A percentile compares a stretch with the other conserved stretches of the same genome.
Evolutionary conservation across 2,329 filamentous ascomycete species (phyloP).

Genomic region (Pseudocercospora musae): DNA sequence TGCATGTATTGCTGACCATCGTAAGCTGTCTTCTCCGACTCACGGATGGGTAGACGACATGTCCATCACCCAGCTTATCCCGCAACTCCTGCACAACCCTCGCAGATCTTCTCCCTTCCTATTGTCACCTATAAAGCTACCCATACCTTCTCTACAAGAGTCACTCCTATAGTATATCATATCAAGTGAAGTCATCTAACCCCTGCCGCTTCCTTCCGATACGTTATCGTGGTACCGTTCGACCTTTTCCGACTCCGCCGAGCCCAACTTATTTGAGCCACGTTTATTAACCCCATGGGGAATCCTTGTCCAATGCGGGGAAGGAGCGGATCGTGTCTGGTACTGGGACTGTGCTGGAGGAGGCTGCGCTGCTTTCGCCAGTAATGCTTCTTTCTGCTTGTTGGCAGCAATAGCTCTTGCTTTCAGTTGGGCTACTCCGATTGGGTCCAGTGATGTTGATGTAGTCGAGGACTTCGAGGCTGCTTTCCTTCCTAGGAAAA

Average conservation of each 20-base stretch:
- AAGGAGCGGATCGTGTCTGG: slow-evolving; percentile 2
- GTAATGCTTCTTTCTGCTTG: not conserved
- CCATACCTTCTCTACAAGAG: not conserved
- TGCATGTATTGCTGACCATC: too few species aligned
- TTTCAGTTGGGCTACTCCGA: slow-evolving; percentile 7
- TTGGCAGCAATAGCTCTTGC: slow-evolving; percentile 3
- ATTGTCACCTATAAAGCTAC: not conserved
- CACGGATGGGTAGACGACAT: too few species aligned
- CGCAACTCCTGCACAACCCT: not conserved
- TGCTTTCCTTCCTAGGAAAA: slow-evolving; percentile 7
- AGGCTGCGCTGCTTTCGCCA: not conserved
- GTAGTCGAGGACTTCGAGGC: not conserved
- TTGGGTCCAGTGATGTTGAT: not conserved
- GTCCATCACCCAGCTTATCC: not conserved
- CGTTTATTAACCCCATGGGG: slow-evolving; percentile 1
- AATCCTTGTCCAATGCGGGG: slow-evolving; percentile 6
- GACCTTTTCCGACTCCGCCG: not conserved
- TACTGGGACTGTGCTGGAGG: not conserved
- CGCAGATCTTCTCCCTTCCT: not conserved
- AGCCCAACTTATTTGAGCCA: not conserved
- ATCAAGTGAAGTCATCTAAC: not conserved
- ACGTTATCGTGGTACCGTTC: slow-evolving; percentile 2
- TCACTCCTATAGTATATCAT: not conserved
- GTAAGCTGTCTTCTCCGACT: too few species aligned
- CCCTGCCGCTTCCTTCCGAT: not conserved